Evolutionary conservation across 805 yeast genomes (phyloP), one percentile per base, ranked within the genome.

Genomic region (Nematodospora valgi): DNA sequence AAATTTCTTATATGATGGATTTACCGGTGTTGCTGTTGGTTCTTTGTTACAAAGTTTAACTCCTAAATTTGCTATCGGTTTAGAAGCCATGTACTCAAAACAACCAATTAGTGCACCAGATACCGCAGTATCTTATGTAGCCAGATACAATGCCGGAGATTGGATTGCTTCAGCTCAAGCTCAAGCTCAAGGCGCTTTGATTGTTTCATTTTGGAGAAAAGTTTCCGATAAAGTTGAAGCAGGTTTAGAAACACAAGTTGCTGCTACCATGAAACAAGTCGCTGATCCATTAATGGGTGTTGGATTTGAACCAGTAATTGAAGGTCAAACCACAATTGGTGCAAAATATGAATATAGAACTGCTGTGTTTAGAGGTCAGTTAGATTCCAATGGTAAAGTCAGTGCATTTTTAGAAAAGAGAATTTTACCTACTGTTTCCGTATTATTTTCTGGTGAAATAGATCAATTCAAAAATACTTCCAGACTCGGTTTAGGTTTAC

Each of bases 341-440:
- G 95, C 96, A 53, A 93, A 91, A 70, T 91, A 91, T 67, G 98
- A 93, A 71, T 93, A 87, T 76, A 87, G 97, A 71, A 94, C 87
- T 67, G 82, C 94, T 39, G 82, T 87, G 36, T 88, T 88, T 78
- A 81, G 98, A 68, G 96, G 97, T 56, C 95, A 89, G 64, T 57
- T 93, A 43, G 96, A 88, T 68, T 79, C 94, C 34, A 71, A 75
- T 41, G 98, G 98, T 66, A 87, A 86, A 68, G 94, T 91, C 35
- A 75, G 86, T 38, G 86, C 88, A 52, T 80, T 88, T 72, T 72
- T 93, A 60, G 98, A 93, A 71, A 87, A 88, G 72, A 82, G 95
- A 62, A 80, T 93, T 36, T 74, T 89, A 54, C 98, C 98, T 56
- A 86, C 95, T 32, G 79, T 89, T 41, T 82, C 95, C 20, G 73